Evolutionary conservation across 257 asterid genomes (phyloP).

Genomic region (Solanum sejunctum): DNA sequence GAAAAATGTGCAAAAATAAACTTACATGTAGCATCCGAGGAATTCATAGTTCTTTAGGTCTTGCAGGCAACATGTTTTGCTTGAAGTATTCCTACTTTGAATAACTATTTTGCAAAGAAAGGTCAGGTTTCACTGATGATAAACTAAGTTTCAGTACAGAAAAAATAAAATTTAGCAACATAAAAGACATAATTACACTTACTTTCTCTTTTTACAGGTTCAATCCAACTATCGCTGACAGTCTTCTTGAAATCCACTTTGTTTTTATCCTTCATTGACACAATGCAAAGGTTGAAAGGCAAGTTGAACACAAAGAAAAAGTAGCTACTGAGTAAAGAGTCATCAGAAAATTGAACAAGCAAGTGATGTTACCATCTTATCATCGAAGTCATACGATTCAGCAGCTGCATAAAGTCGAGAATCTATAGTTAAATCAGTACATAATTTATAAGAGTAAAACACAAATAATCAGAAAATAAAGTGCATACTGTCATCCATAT

Average conservation of each 20-base stretch:
- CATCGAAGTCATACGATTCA: slow-evolving; percentile 91
- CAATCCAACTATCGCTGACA: slow-evolving; percentile 82
- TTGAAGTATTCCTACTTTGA: slow-evolving; percentile 94
- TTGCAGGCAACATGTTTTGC: slow-evolving; percentile 99
- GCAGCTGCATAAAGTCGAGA: slow-evolving; percentile 55
- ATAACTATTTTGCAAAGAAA: slow-evolving; percentile 33
- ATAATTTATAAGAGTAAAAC: neutral
- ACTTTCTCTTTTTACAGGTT: slow-evolving; percentile 88
- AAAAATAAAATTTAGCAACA: neutral
- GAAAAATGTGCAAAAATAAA: neutral
- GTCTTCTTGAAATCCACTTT: slow-evolving; percentile 93
- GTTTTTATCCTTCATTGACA: slow-evolving; percentile 56
- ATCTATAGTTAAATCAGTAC: slow-evolving; percentile 4
- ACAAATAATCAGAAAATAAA: neutral
- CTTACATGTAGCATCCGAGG: slow-evolving; percentile 99
- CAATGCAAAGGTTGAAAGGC: neutral
- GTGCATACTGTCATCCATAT: slow-evolving; percentile 34
- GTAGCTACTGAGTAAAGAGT: neutral
- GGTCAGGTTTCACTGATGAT: neutral
- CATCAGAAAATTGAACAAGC: neutral
- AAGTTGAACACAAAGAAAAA: neutral
- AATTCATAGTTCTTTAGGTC: slow-evolving; percentile 92
- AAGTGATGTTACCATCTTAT: slow-evolving; percentile 50
- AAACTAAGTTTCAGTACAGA: neutral
- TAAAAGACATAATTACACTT: slow-evolving; percentile 76